A percentile compares a stretch with the other conserved stretches of the same genome.
Conservation (phyloP, 371 early-diverging fungal species). For the Actinomortierella wolfii region DNA sequence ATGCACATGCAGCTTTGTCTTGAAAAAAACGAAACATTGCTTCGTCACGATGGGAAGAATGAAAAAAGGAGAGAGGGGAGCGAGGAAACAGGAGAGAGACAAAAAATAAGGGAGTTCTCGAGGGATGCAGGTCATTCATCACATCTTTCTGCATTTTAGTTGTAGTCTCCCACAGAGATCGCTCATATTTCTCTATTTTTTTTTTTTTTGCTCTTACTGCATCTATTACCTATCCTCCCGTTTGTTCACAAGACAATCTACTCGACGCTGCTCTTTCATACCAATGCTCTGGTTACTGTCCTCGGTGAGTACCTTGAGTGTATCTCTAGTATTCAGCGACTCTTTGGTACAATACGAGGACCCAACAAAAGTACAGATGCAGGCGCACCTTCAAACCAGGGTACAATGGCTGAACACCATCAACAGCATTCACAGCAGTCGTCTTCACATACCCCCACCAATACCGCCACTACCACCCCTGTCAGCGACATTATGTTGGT, state of each 20-base stretch:
- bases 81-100: too few relatives aligned
- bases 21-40: too few relatives aligned
- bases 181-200: background rate
- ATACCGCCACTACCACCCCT: constrained; percentile 4
- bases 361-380: constrained; percentile 10
- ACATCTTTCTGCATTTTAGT: background rate
- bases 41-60: too few relatives aligned
- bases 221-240: too few relatives aligned
- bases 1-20: background rate
- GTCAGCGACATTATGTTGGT: constrained; percentile 10
- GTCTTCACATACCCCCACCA: background rate
- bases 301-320: constrained; percentile 42
- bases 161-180: background rate
- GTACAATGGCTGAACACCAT: too few relatives aligned
- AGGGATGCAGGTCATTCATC: too few relatives aligned
- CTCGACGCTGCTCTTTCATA: constrained; percentile 21
- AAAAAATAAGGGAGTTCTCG: too few relatives aligned
- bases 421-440: too few relatives aligned
- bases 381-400: too few relatives aligned
- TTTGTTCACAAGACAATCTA: constrained; percentile 20
- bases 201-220: background rate
- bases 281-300: constrained; percentile 33
- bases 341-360: constrained; percentile 27
- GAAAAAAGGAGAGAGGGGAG: too few relatives aligned
- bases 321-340: constrained; percentile 32